Evolutionary conservation across 2,329 filamentous ascomycete species (phyloP), one percentile per base, ranked within the genome.

Genomic region (Neonectria neomacrospora): DNA sequence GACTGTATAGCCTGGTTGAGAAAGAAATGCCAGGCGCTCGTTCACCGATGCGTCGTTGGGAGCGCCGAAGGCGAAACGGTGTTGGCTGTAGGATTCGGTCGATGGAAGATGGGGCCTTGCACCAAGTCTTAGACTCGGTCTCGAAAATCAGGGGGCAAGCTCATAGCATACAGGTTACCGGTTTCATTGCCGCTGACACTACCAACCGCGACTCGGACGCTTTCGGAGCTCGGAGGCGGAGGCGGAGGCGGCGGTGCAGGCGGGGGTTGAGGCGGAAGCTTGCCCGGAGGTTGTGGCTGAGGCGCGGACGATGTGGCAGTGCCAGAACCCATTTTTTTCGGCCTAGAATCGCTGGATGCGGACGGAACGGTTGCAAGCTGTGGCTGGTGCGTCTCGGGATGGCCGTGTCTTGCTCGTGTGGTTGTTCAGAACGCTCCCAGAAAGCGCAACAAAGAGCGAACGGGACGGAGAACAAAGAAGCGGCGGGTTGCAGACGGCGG

Each of bases 231-330:
- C n/a, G 20, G 45, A 28, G 28, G 10, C 28, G 47, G 58, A 54
- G 44, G 50, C 32, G 22, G 41, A 18, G 42, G 30, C 44, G 28
- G 56, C 10, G 28, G 50, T 26, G 22, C 22, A 20, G 26, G 18
- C 18, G 28, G 28, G 28, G 28, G 5, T 30, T 45, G 42, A 16
- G 22, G n/a, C n/a, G n/a, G 47, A 9, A 9, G n/a, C 47, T 32
- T 3, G 12, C 12, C 28, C 14, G 51, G 23, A 39, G 51, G 18
- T 26, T 60, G 58, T 54, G 58, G 58, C 58, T 48, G 45, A 48
- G 45, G 16, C 45, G 9, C 1, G 3, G 34, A 34, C 32, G 45
- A 30, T 32, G 28, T 34, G 28, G 28, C 47, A 30, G n/a, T 32
- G 26, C 30, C 8, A 2, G 16, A 32, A 12, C 12, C 47, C 47